Evolutionary conservation across 1,139 yeast genomes (phyloP), one percentile per base, ranked within the genome.

Genomic region (Geotrichum candidum): DNA sequence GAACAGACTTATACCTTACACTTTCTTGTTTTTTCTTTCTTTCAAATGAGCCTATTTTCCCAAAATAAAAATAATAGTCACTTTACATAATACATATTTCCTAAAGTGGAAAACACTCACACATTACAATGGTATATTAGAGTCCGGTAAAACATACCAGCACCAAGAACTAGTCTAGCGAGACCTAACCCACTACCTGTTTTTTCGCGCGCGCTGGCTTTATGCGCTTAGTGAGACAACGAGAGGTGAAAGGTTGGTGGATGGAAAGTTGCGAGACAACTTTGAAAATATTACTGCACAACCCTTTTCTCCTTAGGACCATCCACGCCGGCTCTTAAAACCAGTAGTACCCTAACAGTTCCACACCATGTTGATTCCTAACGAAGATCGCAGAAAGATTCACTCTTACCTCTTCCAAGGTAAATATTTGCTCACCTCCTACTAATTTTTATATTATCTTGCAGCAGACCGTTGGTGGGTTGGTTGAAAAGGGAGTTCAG

Each of bases 401-500:
- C 96, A 90, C 95, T 90, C 88, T 82, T 88, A 92, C 89, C 95
- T 94, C 84, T 92, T 91, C 90, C 94, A 90, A 84, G 95, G 96
- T 88, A 87, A 80, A 94, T 88, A 59, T 55, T 41, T 29, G n/a
- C 15, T 13, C 45, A 38, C 45, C 9, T 41, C n/a, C 41, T 18
- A 41, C 48, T 41, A 41, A 41, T 41, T 41, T 41, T 41, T 41
- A 11, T 38, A 41, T n/a, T 41, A 38, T 38, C 18, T 29, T 29
- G 33, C 33, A 29, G 33, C 33, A 29, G 33, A 29, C 33, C 33
- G 33, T 29, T 29, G 33, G 33, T 29, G 33, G 18, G 48, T 38
- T 13, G 7, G 18, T 13, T 38, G 45, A 18, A 13, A 9, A 18
- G 46, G 15, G 23, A 41, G 18, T 2, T 41, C 18, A n/a, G 48